These are phyloP conservation scores for Fraxinus sp. DNA, from an alignment of 305 asterid genomes.

Conservation along the genomic window DNA sequence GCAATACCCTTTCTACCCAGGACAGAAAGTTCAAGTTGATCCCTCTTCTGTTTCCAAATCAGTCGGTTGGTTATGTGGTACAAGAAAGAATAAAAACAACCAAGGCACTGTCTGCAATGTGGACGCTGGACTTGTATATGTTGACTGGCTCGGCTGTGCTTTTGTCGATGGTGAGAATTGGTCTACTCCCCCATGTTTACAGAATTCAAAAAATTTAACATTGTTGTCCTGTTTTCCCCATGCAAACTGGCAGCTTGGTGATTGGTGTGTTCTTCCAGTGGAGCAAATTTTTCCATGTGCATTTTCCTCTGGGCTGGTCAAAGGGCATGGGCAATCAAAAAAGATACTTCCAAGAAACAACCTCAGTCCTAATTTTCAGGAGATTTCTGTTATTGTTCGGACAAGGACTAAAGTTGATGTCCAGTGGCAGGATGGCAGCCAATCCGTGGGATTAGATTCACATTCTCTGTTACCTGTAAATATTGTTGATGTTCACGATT, in stretches of 20 bases:
- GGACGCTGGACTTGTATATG: conserved; percentile 65
- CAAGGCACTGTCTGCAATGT: conserved; percentile 62
- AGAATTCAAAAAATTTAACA: conserved; percentile 52
- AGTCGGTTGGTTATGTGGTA: conserved; percentile 69
- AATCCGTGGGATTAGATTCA: conserved; percentile 57
- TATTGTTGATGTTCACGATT: conserved; percentile 74
- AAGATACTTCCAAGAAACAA: conserved; percentile 19
- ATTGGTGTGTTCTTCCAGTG: conserved; percentile 65
- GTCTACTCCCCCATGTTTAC: conserved; percentile 48
- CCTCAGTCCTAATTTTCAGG: conserved; percentile 30
- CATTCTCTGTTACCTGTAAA: conserved; percentile 59
- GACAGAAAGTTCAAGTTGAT: conserved; percentile 70
- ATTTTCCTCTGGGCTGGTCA: conserved; percentile 25
- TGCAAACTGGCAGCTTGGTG: conserved; percentile 93
- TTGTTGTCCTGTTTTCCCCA: conserved; percentile 59
- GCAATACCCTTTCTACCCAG: conserved; percentile 81
- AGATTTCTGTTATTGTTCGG: conserved; percentile 62
- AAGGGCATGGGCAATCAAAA: conserved; percentile 30
- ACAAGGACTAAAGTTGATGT: conserved; percentile 77
- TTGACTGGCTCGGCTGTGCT: conserved; percentile 75
- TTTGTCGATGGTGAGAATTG: conserved; percentile 34
- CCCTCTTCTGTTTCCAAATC: conserved; percentile 39
- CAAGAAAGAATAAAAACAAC: conserved; percentile 37
- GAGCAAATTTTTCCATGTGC: conserved; percentile 21
- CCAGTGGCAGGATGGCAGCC: conserved; percentile 89